Base-by-base conservation (phyloP, 441 rosid genomes). In the Eruca vesicaria region DNA sequence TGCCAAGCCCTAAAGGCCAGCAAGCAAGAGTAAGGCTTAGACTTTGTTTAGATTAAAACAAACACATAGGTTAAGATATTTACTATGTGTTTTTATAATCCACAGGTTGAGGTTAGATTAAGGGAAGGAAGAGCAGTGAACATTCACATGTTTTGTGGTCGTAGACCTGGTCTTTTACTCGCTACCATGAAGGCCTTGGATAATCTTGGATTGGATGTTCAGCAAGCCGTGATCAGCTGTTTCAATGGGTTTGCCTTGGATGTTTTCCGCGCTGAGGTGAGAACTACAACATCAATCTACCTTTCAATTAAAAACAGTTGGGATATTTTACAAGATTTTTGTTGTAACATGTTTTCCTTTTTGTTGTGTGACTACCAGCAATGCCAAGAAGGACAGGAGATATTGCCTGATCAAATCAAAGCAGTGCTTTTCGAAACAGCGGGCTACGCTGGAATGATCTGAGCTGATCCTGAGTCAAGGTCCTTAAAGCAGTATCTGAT, bases 341-440 rank as follows among this genome's bases (percentile, higher is more conserved):
- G 58, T 62, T 23, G 66, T 62, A 57, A 65, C 55, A 61, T 58
- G 64, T 69, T 1, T 26, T 9, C 0, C 2, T 50, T 29, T 29
- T 29, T 29, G 32, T 29, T 20, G 65, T 41, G 36, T 56, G 52
- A 75, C 9, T 66, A 63, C 68, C 84, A 88, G 90, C 92, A 86
- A 88, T 82, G 90, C 79, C 80, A 80, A 80, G 92, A 85, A 78
- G 92, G 90, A 19, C 86, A 88, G 59, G 92, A 88, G 66, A 80
- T 88, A 48, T 2, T 85, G 63, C 92, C 92, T 11, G 89, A 86
- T 74, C 92, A 88, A 59, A 92, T 94, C 77, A 89, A 89, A 86
- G 93, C 98, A 12, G 86, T 86, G 14, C 97, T 95, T 48, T 79
- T 89, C 60, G 98, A 94, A 63, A 88, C 92, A 12, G 96, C 97